These are phyloP conservation scores for Paralagenidium karlingii DNA, from an alignment of 352 stramenopile genomes.

Conservation along the genomic window DNA sequence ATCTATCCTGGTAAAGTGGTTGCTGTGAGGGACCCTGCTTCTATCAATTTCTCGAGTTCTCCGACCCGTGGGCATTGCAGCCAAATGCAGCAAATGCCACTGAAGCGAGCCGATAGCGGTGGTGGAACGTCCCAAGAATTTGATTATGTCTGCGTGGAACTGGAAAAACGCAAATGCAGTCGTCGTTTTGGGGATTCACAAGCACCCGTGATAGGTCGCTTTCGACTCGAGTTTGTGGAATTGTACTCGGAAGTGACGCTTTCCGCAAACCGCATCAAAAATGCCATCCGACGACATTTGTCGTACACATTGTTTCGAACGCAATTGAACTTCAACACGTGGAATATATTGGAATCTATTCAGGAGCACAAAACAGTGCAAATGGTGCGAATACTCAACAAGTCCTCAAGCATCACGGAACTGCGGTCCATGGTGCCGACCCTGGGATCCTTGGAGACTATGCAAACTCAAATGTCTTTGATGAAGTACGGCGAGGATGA, in stretches of 20 bases:
- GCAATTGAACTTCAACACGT: slow-evolving; percentile 78
- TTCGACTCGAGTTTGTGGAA: slow-evolving; percentile 58
- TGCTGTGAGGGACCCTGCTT: too few relatives aligned
- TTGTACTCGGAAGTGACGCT: slow-evolving; percentile 67
- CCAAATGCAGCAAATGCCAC: too few relatives aligned
- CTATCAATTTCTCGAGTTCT: too few relatives aligned
- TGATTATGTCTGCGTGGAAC: too few relatives aligned
- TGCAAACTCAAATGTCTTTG: slow-evolving; percentile 24
- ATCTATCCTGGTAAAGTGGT: slow-evolving; percentile 47
- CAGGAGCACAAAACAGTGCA: slow-evolving; percentile 75
- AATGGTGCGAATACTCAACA: slow-evolving; percentile 79
- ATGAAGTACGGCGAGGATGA: too few relatives aligned
- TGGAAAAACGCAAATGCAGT: too few relatives aligned
- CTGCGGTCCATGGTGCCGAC: slow-evolving; percentile 68
- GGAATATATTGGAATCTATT: slow-evolving; percentile 68
- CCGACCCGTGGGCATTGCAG: too few relatives aligned
- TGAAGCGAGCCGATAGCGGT: too few relatives aligned
- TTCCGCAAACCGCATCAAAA: slow-evolving; percentile 76
- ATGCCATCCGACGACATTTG: slow-evolving; percentile 49
- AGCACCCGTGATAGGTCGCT: slow-evolving; percentile 18
- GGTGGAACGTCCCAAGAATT: too few relatives aligned
- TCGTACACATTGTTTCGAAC: slow-evolving; percentile 66
- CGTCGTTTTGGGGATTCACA: too few relatives aligned
- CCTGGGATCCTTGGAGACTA: slow-evolving; percentile 52
- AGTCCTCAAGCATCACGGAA: slow-evolving; percentile 69